phyloP scores from a whole-genome alignment of 306 rosid genomes.

The Castanea crenata region DNA sequence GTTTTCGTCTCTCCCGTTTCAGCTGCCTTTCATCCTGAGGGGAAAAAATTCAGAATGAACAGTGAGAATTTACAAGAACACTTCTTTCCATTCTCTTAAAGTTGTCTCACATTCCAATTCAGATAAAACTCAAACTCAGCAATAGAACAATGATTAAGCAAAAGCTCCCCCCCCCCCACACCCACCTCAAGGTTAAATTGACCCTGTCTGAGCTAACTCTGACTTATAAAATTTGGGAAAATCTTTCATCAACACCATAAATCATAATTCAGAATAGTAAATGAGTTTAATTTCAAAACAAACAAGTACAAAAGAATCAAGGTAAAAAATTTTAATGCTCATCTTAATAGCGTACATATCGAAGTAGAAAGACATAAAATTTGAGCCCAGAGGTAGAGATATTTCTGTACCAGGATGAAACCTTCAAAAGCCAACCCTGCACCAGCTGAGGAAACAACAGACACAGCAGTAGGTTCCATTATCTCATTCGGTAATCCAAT shows the following conservation, averaged over 20 bases:
- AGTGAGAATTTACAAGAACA: slow-evolving; percentile 1
- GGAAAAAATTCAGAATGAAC: background rate
- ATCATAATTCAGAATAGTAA: slow-evolving; percentile 7
- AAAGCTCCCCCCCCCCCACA: background rate
- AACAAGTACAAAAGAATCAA: background rate
- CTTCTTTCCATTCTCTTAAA: background rate
- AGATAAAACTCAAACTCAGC: slow-evolving; percentile 7
- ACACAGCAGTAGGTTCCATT: slow-evolving; percentile 1
- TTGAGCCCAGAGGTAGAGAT: background rate
- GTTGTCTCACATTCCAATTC: slow-evolving; percentile 1
- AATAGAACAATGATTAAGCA: slow-evolving; percentile 17
- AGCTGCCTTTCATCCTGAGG: slow-evolving; percentile 34
- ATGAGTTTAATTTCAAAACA: background rate
- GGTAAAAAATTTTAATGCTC: background rate
- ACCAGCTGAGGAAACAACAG: slow-evolving; percentile 9
- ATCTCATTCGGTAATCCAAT: slow-evolving; percentile 2
- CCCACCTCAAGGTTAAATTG: slow-evolving; percentile 1
- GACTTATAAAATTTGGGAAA: slow-evolving; percentile 19
- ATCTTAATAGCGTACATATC: background rate
- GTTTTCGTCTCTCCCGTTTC: slow-evolving; percentile 40
- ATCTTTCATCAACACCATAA: slow-evolving; percentile 16
- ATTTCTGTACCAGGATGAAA: slow-evolving; percentile 21
- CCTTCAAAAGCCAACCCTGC: slow-evolving; percentile 19
- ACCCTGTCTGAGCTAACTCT: slow-evolving; percentile 14
- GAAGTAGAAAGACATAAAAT: background rate